A percentile compares a stretch with the other conserved stretches of the same genome.
Conservation (phyloP, 2,329 filamentous ascomycete species). For the Penicillium sp. region DNA sequence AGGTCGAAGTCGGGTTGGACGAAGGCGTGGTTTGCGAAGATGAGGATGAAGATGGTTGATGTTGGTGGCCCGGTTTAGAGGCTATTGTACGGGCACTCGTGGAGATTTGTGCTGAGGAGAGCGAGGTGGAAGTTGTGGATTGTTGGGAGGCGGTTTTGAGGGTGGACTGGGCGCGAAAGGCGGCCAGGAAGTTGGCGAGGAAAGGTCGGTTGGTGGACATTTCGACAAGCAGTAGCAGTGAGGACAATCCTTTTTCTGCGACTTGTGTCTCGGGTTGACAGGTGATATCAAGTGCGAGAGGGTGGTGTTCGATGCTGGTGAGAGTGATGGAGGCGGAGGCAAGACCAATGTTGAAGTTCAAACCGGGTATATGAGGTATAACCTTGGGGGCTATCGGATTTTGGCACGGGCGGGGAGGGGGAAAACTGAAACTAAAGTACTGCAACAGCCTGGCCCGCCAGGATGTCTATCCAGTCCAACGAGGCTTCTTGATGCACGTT, state of each 20-base stretch:
- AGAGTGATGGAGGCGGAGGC: neutral
- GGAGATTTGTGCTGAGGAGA: constrained; percentile 47
- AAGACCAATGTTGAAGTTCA: neutral
- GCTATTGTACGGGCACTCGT: constrained; percentile 53
- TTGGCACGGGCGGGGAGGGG: neutral
- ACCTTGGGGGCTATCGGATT: neutral
- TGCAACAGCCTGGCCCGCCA: neutral
- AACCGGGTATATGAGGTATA: neutral
- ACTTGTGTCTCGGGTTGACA: neutral
- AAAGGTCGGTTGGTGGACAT: constrained; percentile 70
- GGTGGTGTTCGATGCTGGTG: no score
- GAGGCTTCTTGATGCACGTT: neutral
- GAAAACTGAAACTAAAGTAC: neutral
- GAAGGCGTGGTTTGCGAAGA: constrained; percentile 15
- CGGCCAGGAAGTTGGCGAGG: constrained; percentile 68
- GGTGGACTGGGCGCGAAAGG: constrained; percentile 67
- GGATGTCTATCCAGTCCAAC: neutral
- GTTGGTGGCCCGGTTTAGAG: constrained; percentile 44
- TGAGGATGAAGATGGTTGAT: constrained; percentile 8
- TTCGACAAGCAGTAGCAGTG: constrained; percentile 21
- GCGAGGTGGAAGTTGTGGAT: constrained; percentile 39
- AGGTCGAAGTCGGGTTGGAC: constrained; percentile 42
- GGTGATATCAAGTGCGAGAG: neutral
- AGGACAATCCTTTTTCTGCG: neutral
- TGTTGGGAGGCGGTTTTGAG: constrained; percentile 59